phyloP scores from a whole-genome alignment of 768 basidiomycete species.

The Porphyrellus cyaneotinctus region DNA sequence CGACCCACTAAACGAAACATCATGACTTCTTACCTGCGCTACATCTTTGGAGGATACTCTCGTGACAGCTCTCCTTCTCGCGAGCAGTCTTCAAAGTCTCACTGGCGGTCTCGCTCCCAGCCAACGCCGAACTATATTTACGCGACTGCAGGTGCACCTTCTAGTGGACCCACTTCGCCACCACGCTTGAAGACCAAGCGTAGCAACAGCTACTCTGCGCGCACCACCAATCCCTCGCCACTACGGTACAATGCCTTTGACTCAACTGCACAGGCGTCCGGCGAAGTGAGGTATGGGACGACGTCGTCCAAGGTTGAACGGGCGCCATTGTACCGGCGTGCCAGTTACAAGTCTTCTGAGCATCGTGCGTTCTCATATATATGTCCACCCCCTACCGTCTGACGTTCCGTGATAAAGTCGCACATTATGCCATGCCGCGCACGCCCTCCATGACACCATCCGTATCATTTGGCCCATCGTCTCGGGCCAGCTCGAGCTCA shows the following conservation, averaged over 20 bases:
- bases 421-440: constrained; percentile 30
- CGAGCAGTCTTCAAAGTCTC: constrained; percentile 36
- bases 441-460: constrained; percentile 32
- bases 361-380: constrained; percentile 37
- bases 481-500: constrained; percentile 50
- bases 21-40: constrained; percentile 53
- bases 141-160: constrained; percentile 27
- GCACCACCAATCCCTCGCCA: constrained; percentile 37
- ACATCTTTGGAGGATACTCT: constrained; percentile 38
- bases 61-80: constrained; percentile 25
- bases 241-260: constrained; percentile 39
- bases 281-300: constrained; percentile 33
- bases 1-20: constrained; percentile 16
- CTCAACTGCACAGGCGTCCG: constrained; percentile 20
- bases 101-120: constrained; percentile 40
- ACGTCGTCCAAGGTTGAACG: constrained; percentile 31
- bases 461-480: constrained; percentile 37
- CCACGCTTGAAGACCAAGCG: constrained; percentile 36
- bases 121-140: constrained; percentile 42
- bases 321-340: constrained; percentile 38
- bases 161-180: constrained; percentile 34
- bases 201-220: constrained; percentile 38
- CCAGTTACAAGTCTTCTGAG: constrained; percentile 43
- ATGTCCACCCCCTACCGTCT: background rate
- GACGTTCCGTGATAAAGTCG: constrained; percentile 16